Percentiles rank a stretch among this genome's conserved stretches.
phyloP scores from a whole-genome alignment of 192 early-diverging fungal genomes.

The Powellomyces hirtus region DNA sequence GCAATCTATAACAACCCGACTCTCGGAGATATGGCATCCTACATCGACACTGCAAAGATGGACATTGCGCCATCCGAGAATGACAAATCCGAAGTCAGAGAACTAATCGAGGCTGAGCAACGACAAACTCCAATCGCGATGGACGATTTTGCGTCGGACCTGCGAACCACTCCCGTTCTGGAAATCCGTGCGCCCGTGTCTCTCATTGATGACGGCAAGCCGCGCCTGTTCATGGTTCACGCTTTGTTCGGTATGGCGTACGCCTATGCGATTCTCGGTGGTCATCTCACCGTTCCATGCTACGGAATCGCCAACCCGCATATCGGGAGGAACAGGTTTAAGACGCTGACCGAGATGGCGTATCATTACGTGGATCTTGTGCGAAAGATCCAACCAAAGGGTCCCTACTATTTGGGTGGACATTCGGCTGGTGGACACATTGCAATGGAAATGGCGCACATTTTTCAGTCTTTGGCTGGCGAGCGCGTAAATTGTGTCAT shows the following conservation, averaged over 20 bases:
- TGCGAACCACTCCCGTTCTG: neutral
- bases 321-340: constrained; percentile 4
- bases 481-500: neutral
- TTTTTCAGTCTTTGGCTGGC: neutral
- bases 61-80: neutral
- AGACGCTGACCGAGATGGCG: constrained; percentile 8
- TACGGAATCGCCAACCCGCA: constrained; percentile 17
- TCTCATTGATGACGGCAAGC: constrained; percentile 3
- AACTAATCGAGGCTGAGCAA: neutral
- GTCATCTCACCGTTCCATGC: neutral
- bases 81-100: neutral
- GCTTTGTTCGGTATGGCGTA: constrained; percentile 14
- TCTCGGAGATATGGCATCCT: neutral
- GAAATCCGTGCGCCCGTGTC: neutral
- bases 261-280: constrained; percentile 1
- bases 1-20: neutral
- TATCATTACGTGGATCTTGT: constrained; percentile 8
- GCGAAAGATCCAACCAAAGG: constrained; percentile 1
- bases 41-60: neutral
- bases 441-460: constrained; percentile 8
- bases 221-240: constrained; percentile 14
- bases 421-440: constrained; percentile 9
- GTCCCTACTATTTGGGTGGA: constrained; percentile 10
- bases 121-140: neutral
- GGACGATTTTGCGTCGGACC: neutral